phyloP scores from a whole-genome alignment of 2,329 filamentous ascomycete species.

The Aspergillus calidoustus region DNA sequence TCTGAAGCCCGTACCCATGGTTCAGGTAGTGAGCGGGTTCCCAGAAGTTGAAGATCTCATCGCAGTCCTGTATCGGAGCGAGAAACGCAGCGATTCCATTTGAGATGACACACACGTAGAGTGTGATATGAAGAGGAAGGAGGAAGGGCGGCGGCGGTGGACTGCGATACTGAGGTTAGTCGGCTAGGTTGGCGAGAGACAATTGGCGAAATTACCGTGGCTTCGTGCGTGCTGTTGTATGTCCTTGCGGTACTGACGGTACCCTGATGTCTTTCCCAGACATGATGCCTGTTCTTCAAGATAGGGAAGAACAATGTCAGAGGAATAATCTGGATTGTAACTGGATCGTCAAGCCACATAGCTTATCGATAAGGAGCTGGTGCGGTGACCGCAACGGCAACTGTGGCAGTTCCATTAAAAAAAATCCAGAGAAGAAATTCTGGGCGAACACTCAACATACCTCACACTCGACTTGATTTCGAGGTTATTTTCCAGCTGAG shows the following conservation, averaged over 20 bases:
- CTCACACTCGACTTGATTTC: background rate
- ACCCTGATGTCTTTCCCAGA: constrained; percentile 22
- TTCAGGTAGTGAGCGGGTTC: constrained; percentile 93
- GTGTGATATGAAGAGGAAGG: constrained; percentile 74
- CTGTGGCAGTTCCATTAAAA: constrained; percentile 34
- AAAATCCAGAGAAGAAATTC: constrained; percentile 21
- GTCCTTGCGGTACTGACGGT: constrained; percentile 9
- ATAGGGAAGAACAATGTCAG: background rate
- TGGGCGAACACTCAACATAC: constrained; percentile 4
- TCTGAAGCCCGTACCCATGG: constrained; percentile 92
- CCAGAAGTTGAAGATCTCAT: constrained; percentile 99
- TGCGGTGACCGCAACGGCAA: constrained; percentile 35
- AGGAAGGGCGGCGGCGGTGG: constrained; percentile 56
- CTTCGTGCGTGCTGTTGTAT: constrained; percentile 29
- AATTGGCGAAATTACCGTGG: constrained; percentile 29
- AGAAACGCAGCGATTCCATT: constrained; percentile 78
- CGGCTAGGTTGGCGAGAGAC: background rate
- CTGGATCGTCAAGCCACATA: constrained; percentile 3
- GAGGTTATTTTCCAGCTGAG: background rate
- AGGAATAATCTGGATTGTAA: background rate
- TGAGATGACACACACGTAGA: constrained; percentile 77
- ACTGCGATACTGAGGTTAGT: constrained; percentile 27
- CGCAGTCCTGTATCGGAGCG: constrained; percentile 94
- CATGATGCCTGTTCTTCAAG: constrained; percentile 19
- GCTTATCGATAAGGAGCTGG: constrained; percentile 35